Evolutionary conservation across 73 alveolate genomes (phyloP), one percentile per base, ranked within the genome.

Genomic region (Urostyla sp.): DNA sequence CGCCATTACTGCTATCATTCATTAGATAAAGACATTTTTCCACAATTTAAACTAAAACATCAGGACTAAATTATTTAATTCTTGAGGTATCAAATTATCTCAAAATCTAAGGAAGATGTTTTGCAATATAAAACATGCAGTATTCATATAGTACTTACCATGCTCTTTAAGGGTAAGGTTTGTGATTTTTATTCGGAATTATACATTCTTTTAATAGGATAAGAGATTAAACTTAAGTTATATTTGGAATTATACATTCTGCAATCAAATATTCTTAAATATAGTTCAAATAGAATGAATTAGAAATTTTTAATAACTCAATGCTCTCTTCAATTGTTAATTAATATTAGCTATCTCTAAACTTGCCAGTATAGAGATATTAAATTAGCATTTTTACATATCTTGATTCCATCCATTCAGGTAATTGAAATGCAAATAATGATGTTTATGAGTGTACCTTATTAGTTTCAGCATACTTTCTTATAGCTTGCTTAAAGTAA

Each of bases 211-310:
- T 69, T 1, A 69, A 13, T 67, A 69, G 34, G 21, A 69, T 1
- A 10, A 69, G 72, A 27, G 72, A 52, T 13, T 50, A 24, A 3
- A 10, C 21, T 27, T 67, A 69, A n/a, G 35, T 69, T 69, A 69
- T 69, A 31, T 45, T n/a, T 3, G 83, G 83, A 15, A 69, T 69
- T n/a, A 69, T 45, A 15, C 20, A 26, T 21, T 69, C 27, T 10
- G 83, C 83, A n/a, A 69, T 69, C 8, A 69, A 38, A n/a, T 7
- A 48, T 36, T 69, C 83, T 49, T 69, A 31, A 16, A 69, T 18
- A 30, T 69, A 69, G 20, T 69, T 57, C 20, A 15, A 21, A 35
- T n/a, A 69, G 31, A 69, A 69, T 34, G 30, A 69, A 37, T 69
- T 69, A n/a, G 57, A 67, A 10, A 69, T 48, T 7, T 45, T 45